Evolutionary conservation across 148 eudicot species (phyloP).

Genomic region (Camellia japonica): DNA sequence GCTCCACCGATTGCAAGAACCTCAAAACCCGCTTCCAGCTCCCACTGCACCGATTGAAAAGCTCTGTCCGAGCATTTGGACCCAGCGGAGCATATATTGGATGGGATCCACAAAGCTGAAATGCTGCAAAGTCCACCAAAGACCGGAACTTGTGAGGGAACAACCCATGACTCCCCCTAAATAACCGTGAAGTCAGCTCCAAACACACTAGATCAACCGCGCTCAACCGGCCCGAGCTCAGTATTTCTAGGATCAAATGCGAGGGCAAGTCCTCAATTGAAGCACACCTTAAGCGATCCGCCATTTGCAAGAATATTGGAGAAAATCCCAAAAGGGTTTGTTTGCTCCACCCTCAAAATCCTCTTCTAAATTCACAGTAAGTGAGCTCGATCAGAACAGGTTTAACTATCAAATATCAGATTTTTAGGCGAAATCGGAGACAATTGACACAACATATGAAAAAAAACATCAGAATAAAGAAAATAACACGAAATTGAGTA

Average conservation of each 20-base stretch:
- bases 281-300: conserved; percentile 35
- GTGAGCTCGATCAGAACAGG: not conserved
- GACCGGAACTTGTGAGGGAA: conserved; percentile 57
- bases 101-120: conserved; percentile 61
- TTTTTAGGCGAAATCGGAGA: conserved; percentile 64
- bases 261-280: conserved; percentile 67
- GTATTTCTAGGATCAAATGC: conserved; percentile 72
- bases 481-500: conserved; percentile 47
- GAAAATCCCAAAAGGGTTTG: not conserved
- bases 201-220: conserved; percentile 67
- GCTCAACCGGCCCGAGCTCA: conserved; percentile 66
- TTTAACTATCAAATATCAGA: conserved; percentile 26
- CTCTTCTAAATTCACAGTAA: not conserved
- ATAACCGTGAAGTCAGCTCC: conserved; percentile 58
- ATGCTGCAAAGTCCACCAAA: conserved; percentile 75
- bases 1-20: conserved; percentile 82
- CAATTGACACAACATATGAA: conserved; percentile 44
- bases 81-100: conserved; percentile 45
- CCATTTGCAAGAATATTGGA: conserved; percentile 33
- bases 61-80: conserved; percentile 33
- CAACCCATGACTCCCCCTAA: conserved; percentile 52
- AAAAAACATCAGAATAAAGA: conserved; percentile 35
- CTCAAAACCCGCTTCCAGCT: conserved; percentile 89
- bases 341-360: not conserved
- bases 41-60: conserved; percentile 52